A percentile compares a stretch with the other conserved stretches of the same genome.
These are phyloP conservation scores for Tremella fuciformis DNA, from an alignment of 768 basidiomycete genomes.

Conservation along the genomic window DNA sequence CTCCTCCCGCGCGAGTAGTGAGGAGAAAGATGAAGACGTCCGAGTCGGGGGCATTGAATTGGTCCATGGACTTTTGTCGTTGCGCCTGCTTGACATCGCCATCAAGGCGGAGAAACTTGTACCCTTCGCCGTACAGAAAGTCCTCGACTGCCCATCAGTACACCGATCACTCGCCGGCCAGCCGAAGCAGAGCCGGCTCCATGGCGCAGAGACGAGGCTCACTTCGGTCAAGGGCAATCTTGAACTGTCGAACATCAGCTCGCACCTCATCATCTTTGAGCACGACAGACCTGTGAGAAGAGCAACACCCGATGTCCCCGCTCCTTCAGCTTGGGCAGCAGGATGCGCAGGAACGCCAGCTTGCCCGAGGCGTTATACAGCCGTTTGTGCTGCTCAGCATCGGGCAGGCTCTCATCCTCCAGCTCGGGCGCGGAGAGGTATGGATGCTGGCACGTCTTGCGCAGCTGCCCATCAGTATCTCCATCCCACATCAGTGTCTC, in stretches of 20 bases:
- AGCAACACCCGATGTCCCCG: conserved; percentile 84
- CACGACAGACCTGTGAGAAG: conserved; percentile 74
- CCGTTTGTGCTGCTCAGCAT: conserved; percentile 68
- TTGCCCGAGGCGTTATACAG: conserved; percentile 83
- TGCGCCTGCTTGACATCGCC: conserved; percentile 78
- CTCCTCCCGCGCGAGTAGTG: conserved; percentile 88
- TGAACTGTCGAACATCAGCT: conserved; percentile 60
- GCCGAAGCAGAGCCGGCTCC: no score
- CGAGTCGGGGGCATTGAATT: conserved; percentile 82
- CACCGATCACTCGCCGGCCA: not conserved
- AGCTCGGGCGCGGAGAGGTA: conserved; percentile 78
- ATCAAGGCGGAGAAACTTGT: conserved; percentile 78
- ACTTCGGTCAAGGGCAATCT: conserved; percentile 73
- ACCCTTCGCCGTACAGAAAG: conserved; percentile 75
- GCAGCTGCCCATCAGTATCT: conserved; percentile 24
- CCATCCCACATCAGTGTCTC: no score
- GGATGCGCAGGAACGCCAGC: conserved; percentile 67
- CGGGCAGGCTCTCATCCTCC: conserved; percentile 65
- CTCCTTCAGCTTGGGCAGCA: conserved; percentile 78
- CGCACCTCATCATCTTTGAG: no score
- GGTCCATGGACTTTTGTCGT: conserved; percentile 93
- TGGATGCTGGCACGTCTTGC: conserved; percentile 67
- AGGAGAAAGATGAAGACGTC: conserved; percentile 88
- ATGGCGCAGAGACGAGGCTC: not conserved
- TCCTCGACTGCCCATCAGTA: conserved; percentile 64